phyloP scores from a whole-genome alignment of 768 basidiomycete species.

The Sporobolomyces roseus region DNA sequence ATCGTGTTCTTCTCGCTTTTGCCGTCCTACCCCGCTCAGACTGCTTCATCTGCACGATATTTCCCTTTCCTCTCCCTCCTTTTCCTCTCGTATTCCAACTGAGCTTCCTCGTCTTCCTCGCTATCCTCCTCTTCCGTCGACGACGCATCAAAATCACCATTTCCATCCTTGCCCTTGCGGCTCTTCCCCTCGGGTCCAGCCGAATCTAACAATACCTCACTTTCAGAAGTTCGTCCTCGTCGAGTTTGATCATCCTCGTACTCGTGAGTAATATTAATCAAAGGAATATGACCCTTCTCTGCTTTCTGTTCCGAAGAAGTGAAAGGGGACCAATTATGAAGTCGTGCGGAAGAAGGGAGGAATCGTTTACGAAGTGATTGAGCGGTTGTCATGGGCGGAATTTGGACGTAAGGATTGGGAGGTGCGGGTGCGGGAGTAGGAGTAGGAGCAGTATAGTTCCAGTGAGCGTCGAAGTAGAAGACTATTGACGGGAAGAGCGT shows the following conservation, averaged over 20 bases:
- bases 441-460: slow-evolving; percentile 4
- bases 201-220: not conserved
- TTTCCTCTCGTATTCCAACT: slow-evolving; percentile 21
- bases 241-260: not conserved
- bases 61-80: slow-evolving; percentile 17
- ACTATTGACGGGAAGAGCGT: slow-evolving; percentile 3
- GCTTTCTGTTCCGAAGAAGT: not conserved
- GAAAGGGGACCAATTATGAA: not conserved
- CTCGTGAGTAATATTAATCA: slow-evolving; percentile 20
- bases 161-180: not conserved
- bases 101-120: slow-evolving; percentile 11
- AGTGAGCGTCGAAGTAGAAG: slow-evolving; percentile 14
- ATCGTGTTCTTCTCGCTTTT: not conserved
- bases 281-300: slow-evolving; percentile 2
- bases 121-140: not conserved
- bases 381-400: not conserved
- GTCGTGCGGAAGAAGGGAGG: not conserved
- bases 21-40: not conserved
- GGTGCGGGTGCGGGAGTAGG: slow-evolving; percentile 2
- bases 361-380: slow-evolving; percentile 6
- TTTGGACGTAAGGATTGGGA: slow-evolving; percentile 1
- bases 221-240: not conserved
- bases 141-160: slow-evolving; percentile 4
- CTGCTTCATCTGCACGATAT: not conserved
- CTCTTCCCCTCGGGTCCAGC: not conserved